Percentiles rank a stretch among this genome's conserved stretches.
Evolutionary conservation across 257 asterid genomes (phyloP).

Genomic region (Forsythia suspensa): DNA sequence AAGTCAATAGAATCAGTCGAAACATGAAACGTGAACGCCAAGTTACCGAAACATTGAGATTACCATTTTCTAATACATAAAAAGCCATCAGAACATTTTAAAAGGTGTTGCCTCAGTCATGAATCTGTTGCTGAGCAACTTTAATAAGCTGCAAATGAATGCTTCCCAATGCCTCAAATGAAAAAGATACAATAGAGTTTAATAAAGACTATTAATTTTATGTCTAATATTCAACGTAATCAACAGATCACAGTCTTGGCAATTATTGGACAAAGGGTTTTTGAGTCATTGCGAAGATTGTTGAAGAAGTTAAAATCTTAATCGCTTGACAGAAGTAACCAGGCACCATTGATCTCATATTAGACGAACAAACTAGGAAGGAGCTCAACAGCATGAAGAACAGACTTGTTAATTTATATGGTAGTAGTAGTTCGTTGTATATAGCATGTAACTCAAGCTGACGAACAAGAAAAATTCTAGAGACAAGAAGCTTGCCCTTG

Average conservation of each 20-base stretch:
- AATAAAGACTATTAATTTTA: neutral
- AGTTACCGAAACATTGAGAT: neutral
- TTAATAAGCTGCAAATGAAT: neutral
- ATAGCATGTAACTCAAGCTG: neutral
- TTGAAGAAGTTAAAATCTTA: no score
- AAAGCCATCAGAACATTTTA: neutral
- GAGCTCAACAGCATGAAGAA: neutral
- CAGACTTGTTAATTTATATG: neutral
- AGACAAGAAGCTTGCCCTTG: neutral
- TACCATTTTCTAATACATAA: neutral
- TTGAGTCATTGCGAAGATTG: neutral
- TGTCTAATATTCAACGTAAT: neutral
- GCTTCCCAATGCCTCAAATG: neutral
- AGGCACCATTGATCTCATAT: neutral
- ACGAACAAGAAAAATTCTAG: neutral
- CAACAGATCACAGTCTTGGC: no score
- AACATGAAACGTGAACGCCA: neutral
- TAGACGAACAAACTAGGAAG: neutral
- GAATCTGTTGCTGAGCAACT: neutral
- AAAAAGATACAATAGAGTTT: neutral
- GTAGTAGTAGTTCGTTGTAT: neutral
- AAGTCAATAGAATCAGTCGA: neutral
- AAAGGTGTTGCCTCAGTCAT: neutral
- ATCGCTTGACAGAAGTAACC: neutral
- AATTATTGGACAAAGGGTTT: neutral